Percentiles rank a stretch among this genome's conserved stretches.
Evolutionary conservation across 139 green algal genomes (phyloP).

Genomic region (Volvox reticuliferus): DNA sequence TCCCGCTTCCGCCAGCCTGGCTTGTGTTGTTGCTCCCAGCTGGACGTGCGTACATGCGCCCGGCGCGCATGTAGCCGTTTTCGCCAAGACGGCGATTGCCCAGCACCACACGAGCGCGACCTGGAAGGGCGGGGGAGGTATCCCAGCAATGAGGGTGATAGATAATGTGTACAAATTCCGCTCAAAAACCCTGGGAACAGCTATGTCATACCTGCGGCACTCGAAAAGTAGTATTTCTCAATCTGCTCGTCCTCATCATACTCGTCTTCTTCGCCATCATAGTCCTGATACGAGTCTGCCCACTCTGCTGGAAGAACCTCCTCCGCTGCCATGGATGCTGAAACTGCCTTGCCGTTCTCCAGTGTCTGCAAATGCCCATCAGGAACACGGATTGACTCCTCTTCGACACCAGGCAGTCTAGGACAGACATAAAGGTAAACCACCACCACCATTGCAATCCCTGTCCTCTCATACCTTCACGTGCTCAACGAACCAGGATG

Average conservation of each 20-base stretch:
- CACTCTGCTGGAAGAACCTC: conserved; percentile 48
- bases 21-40: neutral
- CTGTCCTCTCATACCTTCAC: conserved; percentile 53
- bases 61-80: conserved; percentile 72
- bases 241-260: conserved; percentile 69
- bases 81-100: conserved; percentile 89
- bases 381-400: neutral
- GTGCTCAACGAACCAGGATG: conserved; percentile 83
- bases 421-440: no score
- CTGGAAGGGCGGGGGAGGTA: neutral
- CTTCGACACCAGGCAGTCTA: no score
- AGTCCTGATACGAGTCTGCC: conserved; percentile 70
- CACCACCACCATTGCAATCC: no score
- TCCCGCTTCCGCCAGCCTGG: neutral
- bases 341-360: conserved; percentile 54
- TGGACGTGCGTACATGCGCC: conserved; percentile 56
- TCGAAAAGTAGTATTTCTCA: conserved; percentile 83
- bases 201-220: conserved; percentile 61
- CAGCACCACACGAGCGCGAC: conserved; percentile 73
- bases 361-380: conserved; percentile 35
- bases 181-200: no score
- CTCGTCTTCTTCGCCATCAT: conserved; percentile 80
- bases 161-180: no score
- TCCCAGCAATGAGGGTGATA: no score
- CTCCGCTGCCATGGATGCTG: conserved; percentile 48